Percentiles rank a stretch among this genome's conserved stretches.
phyloP scores from a whole-genome alignment of 2,329 filamentous ascomycete genomes.

The Paraphaeosphaeria sporulosa region DNA sequence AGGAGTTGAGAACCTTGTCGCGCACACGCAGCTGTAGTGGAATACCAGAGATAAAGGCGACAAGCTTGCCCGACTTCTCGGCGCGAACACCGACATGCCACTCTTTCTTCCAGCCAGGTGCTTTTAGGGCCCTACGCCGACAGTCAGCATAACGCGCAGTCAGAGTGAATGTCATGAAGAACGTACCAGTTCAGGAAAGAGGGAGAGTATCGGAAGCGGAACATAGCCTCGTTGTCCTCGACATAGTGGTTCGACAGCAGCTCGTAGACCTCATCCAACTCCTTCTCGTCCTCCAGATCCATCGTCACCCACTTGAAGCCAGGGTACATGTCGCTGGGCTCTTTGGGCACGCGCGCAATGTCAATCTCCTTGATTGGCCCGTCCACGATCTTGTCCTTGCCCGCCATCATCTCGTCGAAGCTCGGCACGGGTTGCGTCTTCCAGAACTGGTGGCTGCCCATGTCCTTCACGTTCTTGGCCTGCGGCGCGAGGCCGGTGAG shows the following conservation, averaged over 20 bases:
- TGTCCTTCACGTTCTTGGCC: constrained; percentile 92
- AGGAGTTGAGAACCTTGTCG: constrained; percentile 75
- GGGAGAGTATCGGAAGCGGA: constrained; percentile 94
- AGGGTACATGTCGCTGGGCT: constrained; percentile 73
- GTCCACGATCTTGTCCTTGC: constrained; percentile 63
- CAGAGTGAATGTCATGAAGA: not conserved
- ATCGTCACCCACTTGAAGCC: constrained; percentile 96
- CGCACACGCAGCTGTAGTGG: constrained; percentile 85
- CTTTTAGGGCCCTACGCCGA: constrained; percentile 79
- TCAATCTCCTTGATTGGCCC: constrained; percentile 85
- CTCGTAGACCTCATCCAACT: constrained; percentile 89
- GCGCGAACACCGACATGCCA: constrained; percentile 97
- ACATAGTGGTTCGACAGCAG: constrained; percentile 94
- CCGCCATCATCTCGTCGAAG: constrained; percentile 64
- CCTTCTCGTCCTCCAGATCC: constrained; percentile 78
- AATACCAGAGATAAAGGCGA: constrained; percentile 95
- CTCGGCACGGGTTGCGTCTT: constrained; percentile 93
- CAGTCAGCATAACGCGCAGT: constrained; percentile 12
- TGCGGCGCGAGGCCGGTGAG: constrained; percentile 77
- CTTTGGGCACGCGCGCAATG: constrained; percentile 78
- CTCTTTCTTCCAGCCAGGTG: constrained; percentile 89
- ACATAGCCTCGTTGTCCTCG: constrained; percentile 95
- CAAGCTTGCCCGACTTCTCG: constrained; percentile 81
- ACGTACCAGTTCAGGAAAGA: constrained; percentile 86
- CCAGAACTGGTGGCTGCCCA: constrained; percentile 99